Conservation (phyloP, 768 basidiomycete species). For the Leccinum variicolor region DNA sequence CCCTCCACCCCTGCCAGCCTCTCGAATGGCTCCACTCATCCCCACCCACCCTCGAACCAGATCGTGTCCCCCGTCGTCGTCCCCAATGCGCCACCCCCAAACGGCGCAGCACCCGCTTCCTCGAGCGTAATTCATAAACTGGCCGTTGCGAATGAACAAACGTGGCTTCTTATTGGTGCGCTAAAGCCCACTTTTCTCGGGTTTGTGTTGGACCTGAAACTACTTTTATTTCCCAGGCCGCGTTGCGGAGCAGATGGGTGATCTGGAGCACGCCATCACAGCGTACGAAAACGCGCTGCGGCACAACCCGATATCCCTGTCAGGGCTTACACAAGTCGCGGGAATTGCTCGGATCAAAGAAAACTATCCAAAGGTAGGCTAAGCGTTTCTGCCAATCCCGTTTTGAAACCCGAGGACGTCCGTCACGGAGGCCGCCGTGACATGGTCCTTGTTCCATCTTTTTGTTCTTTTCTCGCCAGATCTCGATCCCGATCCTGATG, state of each 20-base stretch:
- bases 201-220: conserved; percentile 12
- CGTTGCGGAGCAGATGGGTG: conserved; percentile 93
- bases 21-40: conserved; percentile 42
- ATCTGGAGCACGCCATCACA: conserved; percentile 86
- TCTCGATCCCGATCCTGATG: conserved; percentile 32
- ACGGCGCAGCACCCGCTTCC: conserved; percentile 22
- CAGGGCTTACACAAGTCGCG: conserved; percentile 91
- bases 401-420: conserved; percentile 32
- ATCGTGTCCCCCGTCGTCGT: conserved; percentile 49
- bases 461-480: conserved; percentile 17
- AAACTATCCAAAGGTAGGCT: conserved; percentile 86
- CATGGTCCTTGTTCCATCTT: conserved; percentile 17
- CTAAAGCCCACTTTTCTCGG: conserved; percentile 1
- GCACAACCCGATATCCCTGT: conserved; percentile 89
- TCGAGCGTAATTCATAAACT: conserved; percentile 68
- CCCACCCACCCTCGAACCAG: conserved; percentile 32
- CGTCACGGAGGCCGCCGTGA: conserved; percentile 23
- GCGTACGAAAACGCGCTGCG: conserved; percentile 95
- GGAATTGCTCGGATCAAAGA: conserved; percentile 97
- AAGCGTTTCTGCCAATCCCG: conserved; percentile 31
- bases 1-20: conserved; percentile 43
- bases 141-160: conserved; percentile 86
- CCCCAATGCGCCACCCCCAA: conserved; percentile 28
- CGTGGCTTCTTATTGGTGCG: conserved; percentile 89
- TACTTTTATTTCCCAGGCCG: conserved; percentile 56